Evolutionary conservation across 768 basidiomycete genomes (phyloP).

Genomic region (Boletus reticulatus): DNA sequence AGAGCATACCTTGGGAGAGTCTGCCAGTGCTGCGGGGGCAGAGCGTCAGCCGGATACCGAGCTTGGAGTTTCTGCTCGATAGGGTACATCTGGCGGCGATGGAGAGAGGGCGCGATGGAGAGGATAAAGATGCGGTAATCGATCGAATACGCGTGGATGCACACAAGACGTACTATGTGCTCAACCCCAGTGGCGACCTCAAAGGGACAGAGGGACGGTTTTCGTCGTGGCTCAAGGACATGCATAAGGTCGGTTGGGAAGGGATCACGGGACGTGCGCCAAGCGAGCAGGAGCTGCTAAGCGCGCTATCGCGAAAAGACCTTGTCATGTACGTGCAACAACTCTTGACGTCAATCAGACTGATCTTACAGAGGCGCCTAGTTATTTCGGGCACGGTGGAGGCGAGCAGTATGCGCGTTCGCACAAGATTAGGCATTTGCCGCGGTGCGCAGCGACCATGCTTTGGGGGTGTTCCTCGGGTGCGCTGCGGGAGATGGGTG

Average conservation of each 20-base stretch:
- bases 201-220: slow-evolving; percentile 81
- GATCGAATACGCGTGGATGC: slow-evolving; percentile 62
- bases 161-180: slow-evolving; percentile 71
- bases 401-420: slow-evolving; percentile 93
- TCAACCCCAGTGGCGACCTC: slow-evolving; percentile 94
- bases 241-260: slow-evolving; percentile 77
- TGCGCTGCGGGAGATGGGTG: slow-evolving; percentile 82
- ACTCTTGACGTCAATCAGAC: neutral
- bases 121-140: slow-evolving; percentile 18
- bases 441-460: slow-evolving; percentile 91
- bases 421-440: slow-evolving; percentile 77
- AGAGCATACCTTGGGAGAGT: slow-evolving; percentile 94
- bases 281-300: slow-evolving; percentile 78
- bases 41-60: slow-evolving; percentile 92
- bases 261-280: slow-evolving; percentile 75
- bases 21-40: slow-evolving; percentile 81
- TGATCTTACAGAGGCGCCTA: slow-evolving; percentile 29
- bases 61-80: slow-evolving; percentile 84
- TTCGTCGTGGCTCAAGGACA: slow-evolving; percentile 68
- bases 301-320: slow-evolving; percentile 71
- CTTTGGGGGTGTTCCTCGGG: slow-evolving; percentile 99
- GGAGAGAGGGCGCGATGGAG: slow-evolving; percentile 28
- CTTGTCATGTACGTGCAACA: slow-evolving; percentile 79
- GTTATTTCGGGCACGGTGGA: slow-evolving; percentile 97
- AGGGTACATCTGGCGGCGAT: slow-evolving; percentile 62